Conservation (phyloP, 306 rosid species). For the Prunus salicina region DNA sequence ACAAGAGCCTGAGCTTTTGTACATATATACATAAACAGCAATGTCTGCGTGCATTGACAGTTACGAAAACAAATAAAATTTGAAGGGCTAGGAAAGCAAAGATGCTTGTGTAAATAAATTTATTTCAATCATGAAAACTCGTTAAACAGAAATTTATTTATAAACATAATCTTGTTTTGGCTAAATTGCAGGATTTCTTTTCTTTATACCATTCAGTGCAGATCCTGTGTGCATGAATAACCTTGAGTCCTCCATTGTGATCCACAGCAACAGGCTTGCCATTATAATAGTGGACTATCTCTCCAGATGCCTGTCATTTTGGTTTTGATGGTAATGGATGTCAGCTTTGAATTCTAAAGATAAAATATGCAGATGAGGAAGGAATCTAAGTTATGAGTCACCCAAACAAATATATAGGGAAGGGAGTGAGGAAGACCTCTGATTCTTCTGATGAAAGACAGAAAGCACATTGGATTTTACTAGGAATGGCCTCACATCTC, state of each 20-base stretch:
- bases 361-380: background rate
- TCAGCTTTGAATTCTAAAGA: background rate
- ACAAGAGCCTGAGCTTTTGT: too few species aligned
- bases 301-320: constrained; percentile 69
- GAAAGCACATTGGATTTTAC: constrained; percentile 57
- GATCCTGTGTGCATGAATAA: constrained; percentile 77
- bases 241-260: constrained; percentile 48
- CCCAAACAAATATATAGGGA: background rate
- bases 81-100: too few species aligned
- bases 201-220: constrained; percentile 81
- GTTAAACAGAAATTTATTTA: background rate
- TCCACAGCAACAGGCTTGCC: constrained; percentile 59
- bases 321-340: constrained; percentile 8
- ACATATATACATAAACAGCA: too few species aligned
- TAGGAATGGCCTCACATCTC: constrained; percentile 44
- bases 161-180: background rate
- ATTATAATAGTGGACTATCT: constrained; percentile 56
- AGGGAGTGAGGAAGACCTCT: constrained; percentile 48
- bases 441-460: constrained; percentile 79
- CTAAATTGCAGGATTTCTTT: constrained; percentile 6
- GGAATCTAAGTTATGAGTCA: background rate
- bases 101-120: background rate
- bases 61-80: too few species aligned
- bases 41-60: too few species aligned
- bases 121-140: background rate